Evolutionary conservation across 805 yeast species (phyloP), one percentile per base, ranked within the genome.

Genomic region (Priceomyces castillae): DNA sequence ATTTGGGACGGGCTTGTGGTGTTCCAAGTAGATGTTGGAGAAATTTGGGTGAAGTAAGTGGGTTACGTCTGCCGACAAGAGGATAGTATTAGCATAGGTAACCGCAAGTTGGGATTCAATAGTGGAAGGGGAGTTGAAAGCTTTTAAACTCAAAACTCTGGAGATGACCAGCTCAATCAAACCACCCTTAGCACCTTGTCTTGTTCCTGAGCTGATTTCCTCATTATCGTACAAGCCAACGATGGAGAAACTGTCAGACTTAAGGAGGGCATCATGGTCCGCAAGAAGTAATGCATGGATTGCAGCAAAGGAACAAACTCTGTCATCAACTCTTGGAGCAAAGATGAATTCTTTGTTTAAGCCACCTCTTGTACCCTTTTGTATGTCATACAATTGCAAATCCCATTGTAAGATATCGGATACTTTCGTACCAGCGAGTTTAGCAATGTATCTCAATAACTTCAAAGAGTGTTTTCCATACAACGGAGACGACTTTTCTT

Each of bases 21-120:
- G 64, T 54, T 85, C 90, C 57, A 86, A 70, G 63, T 88, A 86
- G 28, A 78, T 84, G n/a, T 57, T 55, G 41, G 72, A 58, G 55
- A 83, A 86, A 66, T 86, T 86, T 43, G 96, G 96, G 68, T 88
- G 86, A 53, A 82, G 72, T 59, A 88, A 76, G 63, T 88, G 96
- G 48, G 74, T 83, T 34, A 88, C 96, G 59, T 88, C 96, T 3
- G 95, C 90, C 4, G 95, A 85, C 33, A 88, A 63, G 47, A 89
- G 74, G 61, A 88, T 77, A 34, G 95, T 78, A 68, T 87, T 87
- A 40, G 96, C 90, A 56, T 73, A 84, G 7, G 40, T 18, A 7
- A 34, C 25, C 48, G 65, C 60, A 25, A 70, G 50, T 37, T 41
- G 46, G 44, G 64, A 72, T 38, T 56, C 57, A 30, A 56, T 44